These are phyloP conservation scores for Lentinus tigrinus DNA, from an alignment of 768 basidiomycete species.

Conservation along the genomic window DNA sequence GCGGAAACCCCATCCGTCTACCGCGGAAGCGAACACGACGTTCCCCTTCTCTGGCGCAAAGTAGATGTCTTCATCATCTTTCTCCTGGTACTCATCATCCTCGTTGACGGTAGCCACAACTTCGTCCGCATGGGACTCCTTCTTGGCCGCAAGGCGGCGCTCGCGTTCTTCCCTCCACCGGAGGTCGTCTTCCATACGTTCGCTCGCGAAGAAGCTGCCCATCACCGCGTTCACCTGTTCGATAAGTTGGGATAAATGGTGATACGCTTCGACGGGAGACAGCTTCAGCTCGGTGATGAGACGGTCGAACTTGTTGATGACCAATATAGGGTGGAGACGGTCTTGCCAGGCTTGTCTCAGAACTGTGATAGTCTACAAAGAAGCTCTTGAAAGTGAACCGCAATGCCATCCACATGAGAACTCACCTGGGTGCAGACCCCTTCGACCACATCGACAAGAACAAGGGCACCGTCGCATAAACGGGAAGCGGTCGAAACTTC, in stretches of 20 bases:
- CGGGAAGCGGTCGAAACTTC: slow-evolving; percentile 95
- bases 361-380: slow-evolving; percentile 83
- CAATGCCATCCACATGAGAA: not conserved
- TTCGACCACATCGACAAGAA: slow-evolving; percentile 95
- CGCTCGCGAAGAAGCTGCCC: slow-evolving; percentile 93
- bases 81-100: slow-evolving; percentile 79
- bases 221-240: slow-evolving; percentile 98
- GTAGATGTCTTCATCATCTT: slow-evolving; percentile 97
- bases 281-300: slow-evolving; percentile 92
- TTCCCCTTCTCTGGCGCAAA: slow-evolving; percentile 95
- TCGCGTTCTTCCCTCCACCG: slow-evolving; percentile 94
- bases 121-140: slow-evolving; percentile 66
- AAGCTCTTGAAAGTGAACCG: not conserved
- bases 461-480: slow-evolving; percentile 92
- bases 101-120: slow-evolving; percentile 48
- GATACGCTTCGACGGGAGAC: slow-evolving; percentile 88
- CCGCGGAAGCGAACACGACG: slow-evolving; percentile 92
- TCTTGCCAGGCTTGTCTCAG: slow-evolving; percentile 94
- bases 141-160: slow-evolving; percentile 72
- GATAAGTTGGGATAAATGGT: slow-evolving; percentile 89
- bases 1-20: slow-evolving; percentile 98
- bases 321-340: slow-evolving; percentile 82
- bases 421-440: slow-evolving; percentile 94
- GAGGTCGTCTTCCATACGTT: slow-evolving; percentile 95
- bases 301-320: slow-evolving; percentile 97